Conservation (phyloP, 2,329 filamentous ascomycete species). For the Cordyceps fumosorosea region DNA sequence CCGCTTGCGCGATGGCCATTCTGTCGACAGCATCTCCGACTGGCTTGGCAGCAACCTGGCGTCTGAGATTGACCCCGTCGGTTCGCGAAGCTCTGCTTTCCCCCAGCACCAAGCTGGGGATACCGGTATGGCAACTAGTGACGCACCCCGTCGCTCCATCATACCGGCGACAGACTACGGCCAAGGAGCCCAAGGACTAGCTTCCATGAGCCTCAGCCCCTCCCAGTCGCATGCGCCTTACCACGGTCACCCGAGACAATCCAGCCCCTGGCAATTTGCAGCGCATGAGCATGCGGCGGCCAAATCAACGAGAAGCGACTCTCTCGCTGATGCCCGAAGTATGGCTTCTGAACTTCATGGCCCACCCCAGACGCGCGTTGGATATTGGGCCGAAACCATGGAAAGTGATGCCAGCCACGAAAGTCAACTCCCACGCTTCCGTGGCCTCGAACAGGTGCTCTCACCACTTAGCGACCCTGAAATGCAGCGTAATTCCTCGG, state of each 20-base stretch:
- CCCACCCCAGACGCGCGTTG: constrained; percentile 40
- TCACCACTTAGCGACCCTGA: constrained; percentile 39
- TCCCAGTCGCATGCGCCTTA: constrained; percentile 21
- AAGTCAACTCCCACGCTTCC: constrained; percentile 27
- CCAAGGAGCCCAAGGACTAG: constrained; percentile 23
- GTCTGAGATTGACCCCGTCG: constrained; percentile 18
- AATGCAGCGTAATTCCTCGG: constrained; percentile 32
- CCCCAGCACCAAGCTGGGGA: constrained; percentile 15
- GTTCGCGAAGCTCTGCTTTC: constrained; percentile 25
- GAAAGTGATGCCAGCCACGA: constrained; percentile 27
- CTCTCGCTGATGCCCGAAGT: constrained; percentile 39
- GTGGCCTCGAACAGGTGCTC: constrained; percentile 42
- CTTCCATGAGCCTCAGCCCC: constrained; percentile 24
- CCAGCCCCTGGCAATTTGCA: constrained; percentile 44
- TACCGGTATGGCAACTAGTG: constrained; percentile 9
- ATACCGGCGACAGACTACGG: constrained; percentile 9
- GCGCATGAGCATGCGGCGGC: constrained; percentile 34
- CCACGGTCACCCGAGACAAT: constrained; percentile 35
- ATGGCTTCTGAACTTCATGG: constrained; percentile 36
- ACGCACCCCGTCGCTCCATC: constrained; percentile 21
- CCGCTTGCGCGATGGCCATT: constrained; percentile 47
- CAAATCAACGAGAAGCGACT: constrained; percentile 39
- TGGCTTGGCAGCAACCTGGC: constrained; percentile 36
- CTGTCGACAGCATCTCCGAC: constrained; percentile 48
- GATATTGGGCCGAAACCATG: constrained; percentile 43